phyloP scores from a whole-genome alignment of 768 basidiomycete species.

The Boletus sp. region DNA sequence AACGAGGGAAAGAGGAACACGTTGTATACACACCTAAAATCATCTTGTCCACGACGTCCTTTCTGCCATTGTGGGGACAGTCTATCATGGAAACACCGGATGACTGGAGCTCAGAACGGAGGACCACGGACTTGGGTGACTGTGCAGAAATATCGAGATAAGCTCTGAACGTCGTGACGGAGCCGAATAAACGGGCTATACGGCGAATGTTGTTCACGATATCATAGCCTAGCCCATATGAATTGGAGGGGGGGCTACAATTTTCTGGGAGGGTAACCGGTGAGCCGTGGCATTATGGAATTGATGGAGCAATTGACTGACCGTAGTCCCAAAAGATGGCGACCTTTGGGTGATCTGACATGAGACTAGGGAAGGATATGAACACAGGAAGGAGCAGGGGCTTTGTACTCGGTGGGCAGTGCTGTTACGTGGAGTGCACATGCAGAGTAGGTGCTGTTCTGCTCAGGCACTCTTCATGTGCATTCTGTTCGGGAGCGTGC shows the following conservation, averaged over 20 bases:
- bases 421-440: conserved; percentile 14
- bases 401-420: conserved; percentile 24
- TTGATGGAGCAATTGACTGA: conserved; percentile 11
- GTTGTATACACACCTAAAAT: conserved; percentile 37
- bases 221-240: conserved; percentile 38
- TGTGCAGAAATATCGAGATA: conserved; percentile 49
- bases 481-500: neutral
- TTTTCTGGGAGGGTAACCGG: conserved; percentile 27
- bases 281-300: neutral
- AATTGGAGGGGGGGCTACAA: conserved; percentile 30
- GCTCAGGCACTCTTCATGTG: conserved; percentile 11
- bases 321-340: conserved; percentile 44
- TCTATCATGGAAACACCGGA: conserved; percentile 44
- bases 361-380: conserved; percentile 21
- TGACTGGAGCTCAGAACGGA: conserved; percentile 43
- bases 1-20: neutral
- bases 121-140: conserved; percentile 31
- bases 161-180: conserved; percentile 49
- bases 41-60: conserved; percentile 46
- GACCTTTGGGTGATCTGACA: conserved; percentile 38
- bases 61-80: conserved; percentile 34
- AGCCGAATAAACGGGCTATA: conserved; percentile 47
- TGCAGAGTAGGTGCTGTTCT: conserved; percentile 9
- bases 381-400: neutral
- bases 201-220: conserved; percentile 44